phyloP scores from a whole-genome alignment of 345 rosid genomes.

The Eucalyptus pauciflora region DNA sequence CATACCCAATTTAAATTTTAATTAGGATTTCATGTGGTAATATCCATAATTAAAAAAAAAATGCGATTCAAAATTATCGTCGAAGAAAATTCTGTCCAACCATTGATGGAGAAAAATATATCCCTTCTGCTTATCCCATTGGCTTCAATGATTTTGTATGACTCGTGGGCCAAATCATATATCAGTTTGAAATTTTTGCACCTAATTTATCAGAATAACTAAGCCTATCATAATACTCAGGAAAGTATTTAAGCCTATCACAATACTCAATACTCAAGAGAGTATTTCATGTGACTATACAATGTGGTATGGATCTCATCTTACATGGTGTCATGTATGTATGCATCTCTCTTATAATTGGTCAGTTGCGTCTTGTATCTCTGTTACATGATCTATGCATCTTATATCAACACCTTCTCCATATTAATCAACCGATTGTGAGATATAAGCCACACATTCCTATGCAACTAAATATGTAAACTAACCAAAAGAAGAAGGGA shows the following conservation, averaged over 20 bases:
- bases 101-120: not conserved
- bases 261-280: not conserved
- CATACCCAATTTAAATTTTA: not conserved
- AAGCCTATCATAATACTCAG: not conserved
- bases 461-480: not conserved
- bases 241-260: not conserved
- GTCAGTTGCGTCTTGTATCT: not conserved
- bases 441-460: not conserved
- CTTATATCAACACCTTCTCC: not conserved
- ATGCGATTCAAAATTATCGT: not conserved
- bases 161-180: not conserved
- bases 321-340: not conserved
- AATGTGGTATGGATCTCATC: not conserved
- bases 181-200: not conserved
- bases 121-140: not conserved
- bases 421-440: not conserved
- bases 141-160: not conserved
- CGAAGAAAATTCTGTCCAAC: not conserved
- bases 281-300: not conserved
- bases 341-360: not conserved
- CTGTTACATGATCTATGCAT: not conserved
- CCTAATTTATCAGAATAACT: not conserved
- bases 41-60: not conserved
- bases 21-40: not conserved
- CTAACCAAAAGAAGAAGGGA: not conserved